These are phyloP conservation scores for Trichophyton schoenleinii DNA, from an alignment of 2,329 filamentous ascomycete species.

Conservation along the genomic window DNA sequence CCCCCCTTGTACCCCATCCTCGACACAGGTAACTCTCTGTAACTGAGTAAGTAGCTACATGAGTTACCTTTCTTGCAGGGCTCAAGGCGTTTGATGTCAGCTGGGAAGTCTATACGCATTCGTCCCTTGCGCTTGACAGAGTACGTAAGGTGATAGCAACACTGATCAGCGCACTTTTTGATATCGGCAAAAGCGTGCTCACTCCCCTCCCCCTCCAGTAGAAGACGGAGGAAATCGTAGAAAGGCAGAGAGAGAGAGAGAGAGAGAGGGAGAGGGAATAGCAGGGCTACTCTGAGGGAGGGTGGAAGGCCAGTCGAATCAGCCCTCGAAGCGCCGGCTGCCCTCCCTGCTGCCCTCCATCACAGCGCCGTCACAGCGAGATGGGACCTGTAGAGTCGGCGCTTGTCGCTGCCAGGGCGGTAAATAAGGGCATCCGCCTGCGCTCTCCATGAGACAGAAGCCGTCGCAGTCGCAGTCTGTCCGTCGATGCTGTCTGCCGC, in stretches of 20 bases:
- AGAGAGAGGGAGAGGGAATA: too few species aligned
- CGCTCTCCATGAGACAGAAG: not conserved
- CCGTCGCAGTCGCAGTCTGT: not conserved
- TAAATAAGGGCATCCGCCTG: not conserved
- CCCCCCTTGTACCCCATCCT: not conserved
- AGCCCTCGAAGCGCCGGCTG: not conserved
- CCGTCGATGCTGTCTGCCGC: not conserved
- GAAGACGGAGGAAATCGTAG: not conserved
- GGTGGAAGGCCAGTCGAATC: not conserved
- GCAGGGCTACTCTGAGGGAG: too few species aligned
- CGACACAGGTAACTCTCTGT: not conserved
- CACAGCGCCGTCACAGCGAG: not conserved
- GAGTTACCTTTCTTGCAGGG: too few species aligned
- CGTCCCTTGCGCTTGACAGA: too few species aligned
- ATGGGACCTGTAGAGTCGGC: not conserved
- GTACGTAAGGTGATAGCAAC: too few species aligned
- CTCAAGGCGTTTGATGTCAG: too few species aligned
- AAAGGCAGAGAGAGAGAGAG: not conserved
- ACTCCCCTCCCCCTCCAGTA: too few species aligned
- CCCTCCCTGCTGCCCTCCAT: not conserved
- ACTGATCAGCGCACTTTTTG: too few species aligned
- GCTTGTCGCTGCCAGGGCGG: conserved; percentile 3
- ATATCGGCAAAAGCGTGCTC: too few species aligned
- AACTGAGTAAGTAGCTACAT: not conserved
- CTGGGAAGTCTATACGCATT: too few species aligned